Base-by-base conservation (phyloP, 192 early-diverging fungal genomes). In the Lobosporangium transversale region DNA sequence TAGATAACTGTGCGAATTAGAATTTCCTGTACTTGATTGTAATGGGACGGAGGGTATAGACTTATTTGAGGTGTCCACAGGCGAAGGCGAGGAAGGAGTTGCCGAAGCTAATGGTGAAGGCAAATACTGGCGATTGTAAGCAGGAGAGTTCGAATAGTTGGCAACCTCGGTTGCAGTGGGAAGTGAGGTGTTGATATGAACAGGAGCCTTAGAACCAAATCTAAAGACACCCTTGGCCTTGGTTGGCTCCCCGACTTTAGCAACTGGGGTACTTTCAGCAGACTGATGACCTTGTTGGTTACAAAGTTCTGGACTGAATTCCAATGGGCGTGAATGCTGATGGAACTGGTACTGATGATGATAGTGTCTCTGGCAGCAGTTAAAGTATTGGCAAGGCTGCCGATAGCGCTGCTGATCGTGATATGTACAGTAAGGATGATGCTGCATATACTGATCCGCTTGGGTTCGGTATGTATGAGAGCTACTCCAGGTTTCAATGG, bases 171-270 rank as follows among this genome's bases (percentile, higher is more conserved):
- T 1, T 20, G 30, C 15, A 12, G 51, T 35, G 15, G 58, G 23
- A 17, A 61, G 18, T 17, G 52, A 7, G 23, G 68, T 70, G 33
- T 70, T 49, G 58, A 70, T 70, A 0, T 70, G 68, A 3, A 62
- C 62, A 5, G 68, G 58, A 4, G 58, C 31, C 43, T 56, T 70
- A 8, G 26, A 35, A 21, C 40, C 51, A 6, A 49, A n/a, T 36
- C 37, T 68, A 44, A 55, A 54, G 0, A 58, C 68, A 8, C 62
- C 68, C 50, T 62, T 70, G 42, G 49, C 48, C 52, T 48, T 70
- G 27, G 30, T 30, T 9, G 53, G 68, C 17, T 56, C 43, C 23
- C 32, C 33, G 23, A 50, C 3, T 24, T 26, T 8, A 20, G 53
- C 2, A 4, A 12, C n/a, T 4, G 18, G 47, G n/a, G 20, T 51